Evolutionary conservation across 441 rosid genomes (phyloP).

Genomic region (Melastoma candidum): DNA sequence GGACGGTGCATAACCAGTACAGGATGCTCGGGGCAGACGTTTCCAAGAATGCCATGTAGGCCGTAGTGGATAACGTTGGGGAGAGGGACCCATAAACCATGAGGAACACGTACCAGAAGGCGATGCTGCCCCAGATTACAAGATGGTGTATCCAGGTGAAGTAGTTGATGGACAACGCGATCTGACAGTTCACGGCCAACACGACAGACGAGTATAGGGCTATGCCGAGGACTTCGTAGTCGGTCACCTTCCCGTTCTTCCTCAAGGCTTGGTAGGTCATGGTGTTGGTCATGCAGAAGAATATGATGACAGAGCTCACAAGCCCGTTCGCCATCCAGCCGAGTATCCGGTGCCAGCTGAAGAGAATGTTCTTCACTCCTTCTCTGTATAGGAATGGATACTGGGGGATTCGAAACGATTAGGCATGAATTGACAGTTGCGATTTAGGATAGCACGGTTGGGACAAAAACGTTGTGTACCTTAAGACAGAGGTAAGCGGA

Average conservation of each 20-base stretch:
- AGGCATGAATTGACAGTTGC: not conserved
- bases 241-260: conserved; percentile 52
- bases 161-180: conserved; percentile 80
- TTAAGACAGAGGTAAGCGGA: conserved; percentile 72
- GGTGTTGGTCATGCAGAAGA: conserved; percentile 49
- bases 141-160: conserved; percentile 94
- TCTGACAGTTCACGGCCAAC: conserved; percentile 81
- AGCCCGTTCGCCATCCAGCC: conserved; percentile 87
- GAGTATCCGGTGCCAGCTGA: conserved; percentile 68
- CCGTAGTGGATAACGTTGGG: conserved; percentile 56
- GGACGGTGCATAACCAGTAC: conserved; percentile 53
- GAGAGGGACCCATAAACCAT: conserved; percentile 53
- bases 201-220: conserved; percentile 74
- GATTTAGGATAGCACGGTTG: not conserved
- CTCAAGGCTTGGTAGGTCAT: conserved; percentile 53
- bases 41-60: conserved; percentile 57
- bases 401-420: conserved; percentile 23
- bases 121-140: conserved; percentile 90
- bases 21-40: conserved; percentile 57
- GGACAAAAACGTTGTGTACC: conserved; percentile 18
- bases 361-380: conserved; percentile 62
- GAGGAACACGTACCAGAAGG: conserved; percentile 66
- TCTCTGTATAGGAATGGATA: conserved; percentile 63
- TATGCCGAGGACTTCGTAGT: conserved; percentile 59
- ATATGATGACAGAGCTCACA: conserved; percentile 60